A percentile compares a stretch with the other conserved stretches of the same genome.
Conservation (phyloP, 345 rosid species). For the Brassica rapa region DNA sequence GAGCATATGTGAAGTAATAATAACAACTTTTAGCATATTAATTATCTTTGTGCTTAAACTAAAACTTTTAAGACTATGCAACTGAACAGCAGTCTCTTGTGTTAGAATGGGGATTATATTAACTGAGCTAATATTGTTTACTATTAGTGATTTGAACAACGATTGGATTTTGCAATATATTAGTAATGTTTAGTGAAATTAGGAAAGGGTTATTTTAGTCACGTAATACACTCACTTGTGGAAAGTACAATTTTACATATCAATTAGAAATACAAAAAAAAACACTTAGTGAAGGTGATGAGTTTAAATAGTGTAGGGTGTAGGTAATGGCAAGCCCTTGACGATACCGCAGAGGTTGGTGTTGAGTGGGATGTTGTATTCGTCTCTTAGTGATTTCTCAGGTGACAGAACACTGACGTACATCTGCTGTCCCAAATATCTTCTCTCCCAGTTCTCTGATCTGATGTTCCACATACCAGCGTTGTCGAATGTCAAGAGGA, state of each 20-base stretch:
- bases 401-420: slow-evolving; percentile 71
- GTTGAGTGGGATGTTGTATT: slow-evolving; percentile 73
- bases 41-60: not conserved
- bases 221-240: slow-evolving; percentile 30
- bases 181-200: slow-evolving; percentile 25
- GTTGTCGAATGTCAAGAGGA: slow-evolving; percentile 79
- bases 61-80: not conserved
- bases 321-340: slow-evolving; percentile 59
- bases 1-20: not conserved
- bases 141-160: not conserved
- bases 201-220: slow-evolving; percentile 40
- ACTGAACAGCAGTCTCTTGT: not conserved
- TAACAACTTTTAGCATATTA: not conserved
- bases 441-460: slow-evolving; percentile 65
- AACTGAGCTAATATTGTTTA: not conserved
- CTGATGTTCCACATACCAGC: slow-evolving; percentile 96
- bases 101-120: not conserved
- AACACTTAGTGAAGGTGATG: slow-evolving; percentile 36
- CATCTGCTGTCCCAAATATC: slow-evolving; percentile 75
- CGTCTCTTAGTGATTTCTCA: slow-evolving; percentile 71
- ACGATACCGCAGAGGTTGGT: slow-evolving; percentile 62
- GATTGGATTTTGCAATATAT: not conserved
- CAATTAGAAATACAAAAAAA: slow-evolving; percentile 24
- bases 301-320: slow-evolving; percentile 55
- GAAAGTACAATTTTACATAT: slow-evolving; percentile 33